Percentiles rank a stretch among this genome's conserved stretches.
phyloP scores from a whole-genome alignment of 2,329 filamentous ascomycete species.

The Claviceps sp. region DNA sequence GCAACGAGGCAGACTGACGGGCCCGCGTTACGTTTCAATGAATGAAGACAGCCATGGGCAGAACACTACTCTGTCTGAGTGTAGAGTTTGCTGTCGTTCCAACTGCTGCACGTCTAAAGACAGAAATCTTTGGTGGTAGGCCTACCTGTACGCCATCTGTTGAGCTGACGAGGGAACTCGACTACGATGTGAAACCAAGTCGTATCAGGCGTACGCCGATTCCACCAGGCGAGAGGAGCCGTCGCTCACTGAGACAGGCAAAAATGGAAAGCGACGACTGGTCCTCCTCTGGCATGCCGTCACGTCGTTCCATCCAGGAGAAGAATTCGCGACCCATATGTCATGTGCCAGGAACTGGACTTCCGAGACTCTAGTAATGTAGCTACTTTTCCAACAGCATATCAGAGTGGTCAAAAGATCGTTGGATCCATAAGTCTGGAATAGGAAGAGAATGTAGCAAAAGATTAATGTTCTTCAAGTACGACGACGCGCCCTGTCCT shows the following conservation, averaged over 20 bases:
- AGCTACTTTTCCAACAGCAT: slow-evolving; percentile 28
- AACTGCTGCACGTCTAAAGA: no score
- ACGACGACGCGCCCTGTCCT: slow-evolving; percentile 26
- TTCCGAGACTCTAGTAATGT: slow-evolving; percentile 36
- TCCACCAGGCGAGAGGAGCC: slow-evolving; percentile 32
- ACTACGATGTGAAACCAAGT: slow-evolving; percentile 33
- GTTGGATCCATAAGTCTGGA: no score
- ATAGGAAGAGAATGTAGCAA: slow-evolving; percentile 30
- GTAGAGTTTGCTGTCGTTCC: slow-evolving; percentile 9
- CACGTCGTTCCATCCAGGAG: slow-evolving; percentile 34
- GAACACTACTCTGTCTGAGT: slow-evolving; percentile 32
- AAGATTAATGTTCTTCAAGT: slow-evolving; percentile 38
- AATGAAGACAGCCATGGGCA: no score
- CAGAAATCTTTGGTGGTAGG: slow-evolving; percentile 17
- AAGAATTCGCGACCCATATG: slow-evolving; percentile 36
- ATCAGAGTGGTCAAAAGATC: background rate
- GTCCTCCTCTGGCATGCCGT: slow-evolving; percentile 24
- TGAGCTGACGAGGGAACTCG: slow-evolving; percentile 34
- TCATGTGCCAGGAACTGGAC: slow-evolving; percentile 36
- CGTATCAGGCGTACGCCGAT: slow-evolving; percentile 29
- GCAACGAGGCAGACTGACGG: no score
- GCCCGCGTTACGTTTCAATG: no score
- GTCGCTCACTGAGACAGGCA: slow-evolving; percentile 37
- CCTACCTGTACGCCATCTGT: slow-evolving; percentile 31
- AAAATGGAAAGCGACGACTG: slow-evolving; percentile 38